Evolutionary conservation across 73 alveolate genomes (phyloP).

Genomic region (Paramecium sonneborni): DNA sequence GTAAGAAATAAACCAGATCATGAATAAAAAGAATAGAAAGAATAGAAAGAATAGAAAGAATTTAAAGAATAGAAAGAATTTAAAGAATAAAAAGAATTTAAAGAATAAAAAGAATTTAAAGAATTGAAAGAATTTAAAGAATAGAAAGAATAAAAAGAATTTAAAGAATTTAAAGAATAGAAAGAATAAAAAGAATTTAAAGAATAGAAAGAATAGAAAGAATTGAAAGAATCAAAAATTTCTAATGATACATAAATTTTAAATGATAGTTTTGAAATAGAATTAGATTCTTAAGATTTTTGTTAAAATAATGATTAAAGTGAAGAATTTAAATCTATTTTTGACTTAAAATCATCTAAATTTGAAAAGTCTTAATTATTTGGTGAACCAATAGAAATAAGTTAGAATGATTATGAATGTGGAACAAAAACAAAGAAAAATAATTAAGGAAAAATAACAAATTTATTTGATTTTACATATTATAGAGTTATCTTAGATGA

Average conservation of each 20-base stretch:
- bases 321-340: neutral
- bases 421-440: constrained; percentile 19
- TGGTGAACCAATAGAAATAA: neutral
- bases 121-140: neutral
- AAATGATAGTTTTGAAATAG: neutral
- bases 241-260: neutral
- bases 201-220: neutral
- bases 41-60: neutral
- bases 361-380: neutral
- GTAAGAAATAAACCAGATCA: neutral
- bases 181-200: too few species aligned
- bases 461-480: constrained; percentile 36
- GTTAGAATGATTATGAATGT: neutral
- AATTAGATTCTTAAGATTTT: neutral
- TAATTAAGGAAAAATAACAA: neutral
- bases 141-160: neutral
- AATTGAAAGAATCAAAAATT: neutral
- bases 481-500: constrained; percentile 58
- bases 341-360: neutral
- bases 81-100: too few species aligned
- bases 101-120: neutral
- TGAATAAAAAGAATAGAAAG: neutral
- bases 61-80: too few species aligned
- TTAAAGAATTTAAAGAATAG: too few species aligned
- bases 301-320: neutral